A percentile compares a stretch with the other conserved stretches of the same genome.
Evolutionary conservation across 441 rosid species (phyloP).

Genomic region (Theobroma grandiflorum): DNA sequence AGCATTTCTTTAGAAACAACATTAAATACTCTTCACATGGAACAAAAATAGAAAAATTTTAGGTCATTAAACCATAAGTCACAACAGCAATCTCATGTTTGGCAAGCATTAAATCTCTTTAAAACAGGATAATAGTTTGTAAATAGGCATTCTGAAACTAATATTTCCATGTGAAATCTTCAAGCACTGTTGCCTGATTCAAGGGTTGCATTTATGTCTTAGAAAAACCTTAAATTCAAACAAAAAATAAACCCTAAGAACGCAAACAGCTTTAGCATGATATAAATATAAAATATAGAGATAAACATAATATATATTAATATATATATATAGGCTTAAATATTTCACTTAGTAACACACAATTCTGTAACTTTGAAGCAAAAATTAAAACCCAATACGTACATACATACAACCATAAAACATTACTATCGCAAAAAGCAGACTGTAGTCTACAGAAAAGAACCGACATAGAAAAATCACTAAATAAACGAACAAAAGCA

Average conservation of each 20-base stretch:
- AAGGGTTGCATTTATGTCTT: constrained; percentile 16
- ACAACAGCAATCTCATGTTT: background rate
- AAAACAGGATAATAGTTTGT: background rate
- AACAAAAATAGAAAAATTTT: background rate
- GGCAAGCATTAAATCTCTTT: background rate
- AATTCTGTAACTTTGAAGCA: background rate
- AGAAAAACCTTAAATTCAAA: background rate
- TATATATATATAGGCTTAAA: background rate
- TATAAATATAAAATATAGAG: no score
- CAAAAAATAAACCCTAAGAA: background rate
- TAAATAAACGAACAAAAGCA: background rate
- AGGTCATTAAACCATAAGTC: background rate
- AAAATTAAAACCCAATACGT: background rate
- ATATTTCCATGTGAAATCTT: background rate
- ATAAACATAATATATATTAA: no score
- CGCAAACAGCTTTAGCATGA: background rate
- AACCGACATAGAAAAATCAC: background rate
- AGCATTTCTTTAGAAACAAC: background rate
- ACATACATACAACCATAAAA: no score
- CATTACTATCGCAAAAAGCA: background rate
- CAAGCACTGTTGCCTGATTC: background rate
- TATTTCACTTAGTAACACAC: background rate
- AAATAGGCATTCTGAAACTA: background rate
- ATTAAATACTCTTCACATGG: background rate
- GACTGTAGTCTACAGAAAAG: background rate